phyloP scores from a whole-genome alignment of 163 green algal genomes.

The Scenedesmus sp. region DNA sequence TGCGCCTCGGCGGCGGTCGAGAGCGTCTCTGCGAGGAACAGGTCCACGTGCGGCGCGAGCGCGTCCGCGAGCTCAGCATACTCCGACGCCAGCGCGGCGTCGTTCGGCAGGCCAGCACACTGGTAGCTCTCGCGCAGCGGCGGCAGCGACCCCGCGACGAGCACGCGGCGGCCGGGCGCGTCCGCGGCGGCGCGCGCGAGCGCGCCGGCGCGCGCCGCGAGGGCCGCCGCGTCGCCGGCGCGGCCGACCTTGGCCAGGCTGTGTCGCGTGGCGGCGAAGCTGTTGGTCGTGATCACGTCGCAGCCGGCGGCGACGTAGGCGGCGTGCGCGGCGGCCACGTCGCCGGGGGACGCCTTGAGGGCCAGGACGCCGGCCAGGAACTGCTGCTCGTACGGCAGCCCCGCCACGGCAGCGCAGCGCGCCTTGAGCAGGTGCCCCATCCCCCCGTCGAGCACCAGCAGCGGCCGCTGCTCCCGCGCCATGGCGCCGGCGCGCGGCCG shows the following conservation, averaged over 20 bases:
- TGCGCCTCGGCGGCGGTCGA: conserved; percentile 50
- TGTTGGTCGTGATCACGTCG: conserved; percentile 65
- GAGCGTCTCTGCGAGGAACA: conserved; percentile 72
- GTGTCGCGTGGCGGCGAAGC: conserved; percentile 58
- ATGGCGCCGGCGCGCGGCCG: too few relatives aligned
- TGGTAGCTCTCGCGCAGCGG: conserved; percentile 68
- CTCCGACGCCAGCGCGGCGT: conserved; percentile 39
- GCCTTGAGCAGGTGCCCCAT: conserved; percentile 69
- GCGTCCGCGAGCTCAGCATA: conserved; percentile 52
- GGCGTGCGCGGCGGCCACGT: conserved; percentile 50
- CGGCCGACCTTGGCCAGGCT: conserved; percentile 40
- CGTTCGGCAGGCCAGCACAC: conserved; percentile 15
- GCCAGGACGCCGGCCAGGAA: conserved; percentile 62
- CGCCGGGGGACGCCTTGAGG: conserved; percentile 48
- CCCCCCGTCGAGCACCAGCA: conserved; percentile 53
- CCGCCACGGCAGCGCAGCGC: conserved; percentile 25
- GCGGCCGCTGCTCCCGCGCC: too few relatives aligned
- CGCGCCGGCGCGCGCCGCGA: conserved; percentile 13
- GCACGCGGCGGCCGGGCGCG: conserved; percentile 15
- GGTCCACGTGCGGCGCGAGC: conserved; percentile 54
- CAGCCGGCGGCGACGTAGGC: conserved; percentile 54
- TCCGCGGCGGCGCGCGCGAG: neutral
- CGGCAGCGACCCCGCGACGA: conserved; percentile 63
- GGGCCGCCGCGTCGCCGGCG: neutral
- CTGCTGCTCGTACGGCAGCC: conserved; percentile 55